Conservation (phyloP, 352 stramenopile genomes). For the Bremia lactucae region DNA sequence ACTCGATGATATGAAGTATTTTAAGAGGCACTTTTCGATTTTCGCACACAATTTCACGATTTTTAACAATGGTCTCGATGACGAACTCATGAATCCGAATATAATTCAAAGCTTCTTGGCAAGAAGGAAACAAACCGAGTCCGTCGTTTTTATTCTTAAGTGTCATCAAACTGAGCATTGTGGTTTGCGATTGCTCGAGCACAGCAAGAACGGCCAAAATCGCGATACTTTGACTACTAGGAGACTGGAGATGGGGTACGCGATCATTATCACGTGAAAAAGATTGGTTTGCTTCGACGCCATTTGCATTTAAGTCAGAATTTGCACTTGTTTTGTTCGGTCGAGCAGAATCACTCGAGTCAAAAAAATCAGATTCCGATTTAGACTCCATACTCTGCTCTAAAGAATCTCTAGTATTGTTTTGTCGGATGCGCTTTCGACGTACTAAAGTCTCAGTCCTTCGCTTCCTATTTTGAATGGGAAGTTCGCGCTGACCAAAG, state of each 20-base stretch:
- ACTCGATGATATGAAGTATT: constrained; percentile 35
- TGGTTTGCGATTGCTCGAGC: constrained; percentile 28
- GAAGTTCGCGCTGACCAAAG: background rate
- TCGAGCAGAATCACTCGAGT: constrained; percentile 3
- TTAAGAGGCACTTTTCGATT: constrained; percentile 30
- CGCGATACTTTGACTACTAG: constrained; percentile 21
- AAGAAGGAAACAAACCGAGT: constrained; percentile 10
- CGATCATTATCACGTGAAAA: constrained; percentile 3
- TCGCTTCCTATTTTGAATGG: constrained; percentile 2
- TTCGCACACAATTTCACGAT: constrained; percentile 27
- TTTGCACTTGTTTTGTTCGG: constrained; percentile 5
- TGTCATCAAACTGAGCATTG: constrained; percentile 16
- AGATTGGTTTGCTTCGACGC: background rate
- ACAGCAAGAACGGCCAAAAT: constrained; percentile 26
- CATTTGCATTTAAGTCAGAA: background rate
- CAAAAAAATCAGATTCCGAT: constrained; percentile 18
- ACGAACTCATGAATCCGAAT: constrained; percentile 25
- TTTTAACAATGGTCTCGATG: constrained; percentile 20
- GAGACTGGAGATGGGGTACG: constrained; percentile 30
- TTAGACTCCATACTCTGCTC: constrained; percentile 9
- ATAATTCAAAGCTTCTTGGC: constrained; percentile 22
- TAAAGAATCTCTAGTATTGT: constrained; percentile 12
- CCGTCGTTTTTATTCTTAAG: constrained; percentile 3
- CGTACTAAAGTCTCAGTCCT: constrained; percentile 1
- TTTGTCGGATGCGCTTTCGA: constrained; percentile 27